Base-by-base conservation (phyloP, 768 basidiomycete species). In the Cystofilobasidium ferigula region DNA sequence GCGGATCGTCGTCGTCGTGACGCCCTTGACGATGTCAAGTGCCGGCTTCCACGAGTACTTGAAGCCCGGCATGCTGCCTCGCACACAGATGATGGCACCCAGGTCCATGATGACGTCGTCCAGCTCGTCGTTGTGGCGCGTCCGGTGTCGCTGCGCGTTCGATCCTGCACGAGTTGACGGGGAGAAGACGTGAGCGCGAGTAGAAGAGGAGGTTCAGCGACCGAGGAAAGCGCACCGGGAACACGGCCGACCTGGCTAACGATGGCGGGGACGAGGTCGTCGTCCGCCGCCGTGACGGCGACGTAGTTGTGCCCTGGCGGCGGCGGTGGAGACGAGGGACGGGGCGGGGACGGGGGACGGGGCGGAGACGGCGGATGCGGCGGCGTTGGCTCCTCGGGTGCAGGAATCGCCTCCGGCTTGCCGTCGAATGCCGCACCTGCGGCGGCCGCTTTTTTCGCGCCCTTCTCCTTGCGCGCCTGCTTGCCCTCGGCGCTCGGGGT, bases 81-180 rank as follows among this genome's bases (percentile, higher is more conserved):
- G 67, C 22, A 47, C 62, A 45, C 36, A 30, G 57, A 68, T 42
- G 56, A 68, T 63, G 18, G 48, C 57, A 14, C 61, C 67, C 24
- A 68, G 35, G 62, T 68, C 67, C 45, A 59, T 45, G 38, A 68
- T 63, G 38, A 68, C 45, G 43, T 68, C 67, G 45, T 62, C 62
- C 22, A 68, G 47, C 54, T 68, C 67, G 20, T 62, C 56, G 32
- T 61, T 68, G 65, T 61, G 60, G 18, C 59, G 60, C 22, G 59
- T 61, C 28, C 65, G 65, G 35, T 53, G 47, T 28, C 65, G 60
- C 34, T 48, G 60, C 7, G 45, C 47, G n/a, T 42, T 53, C 3
- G 53, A 38, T 20, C 60, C 58, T 48, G 54, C 32, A n/a, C n/a
- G 6, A 38, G 16, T 10, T 14, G 8, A 24, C 10, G n/a, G 30